Percentiles rank a stretch among this genome's conserved stretches.
These are phyloP conservation scores for Blastomyces gilchristii DNA, from an alignment of 2,329 filamentous ascomycete genomes.

Conservation along the genomic window DNA sequence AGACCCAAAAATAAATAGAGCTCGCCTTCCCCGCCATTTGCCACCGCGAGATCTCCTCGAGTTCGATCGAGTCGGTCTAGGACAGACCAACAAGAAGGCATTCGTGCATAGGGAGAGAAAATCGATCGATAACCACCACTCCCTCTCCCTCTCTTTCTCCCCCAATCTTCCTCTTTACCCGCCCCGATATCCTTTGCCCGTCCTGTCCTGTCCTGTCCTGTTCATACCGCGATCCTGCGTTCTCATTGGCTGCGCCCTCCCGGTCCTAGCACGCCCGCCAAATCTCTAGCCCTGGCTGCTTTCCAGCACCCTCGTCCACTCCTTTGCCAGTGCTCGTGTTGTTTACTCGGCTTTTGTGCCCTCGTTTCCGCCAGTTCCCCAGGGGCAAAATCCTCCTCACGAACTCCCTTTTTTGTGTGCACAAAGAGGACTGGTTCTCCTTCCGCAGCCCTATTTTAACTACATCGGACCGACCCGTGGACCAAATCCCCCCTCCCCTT, in stretches of 20 bases:
- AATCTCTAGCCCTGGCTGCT: conserved; percentile 1
- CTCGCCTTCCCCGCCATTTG: conserved; percentile 4
- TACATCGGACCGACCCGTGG: neutral
- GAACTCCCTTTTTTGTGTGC: neutral
- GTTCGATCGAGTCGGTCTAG: neutral
- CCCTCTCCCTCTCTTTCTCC: neutral
- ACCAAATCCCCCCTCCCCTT: neutral
- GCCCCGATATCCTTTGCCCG: neutral
- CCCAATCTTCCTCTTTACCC: neutral
- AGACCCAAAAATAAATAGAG: conserved; percentile 1
- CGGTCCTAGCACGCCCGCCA: conserved; percentile 2
- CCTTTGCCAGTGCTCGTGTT: conserved; percentile 4
- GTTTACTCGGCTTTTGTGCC: neutral
- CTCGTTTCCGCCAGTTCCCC: neutral
- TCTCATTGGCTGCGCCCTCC: conserved; percentile 4
- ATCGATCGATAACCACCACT: neutral
- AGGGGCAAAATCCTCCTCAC: neutral
- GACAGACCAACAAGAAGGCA: neutral
- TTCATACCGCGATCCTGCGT: neutral
- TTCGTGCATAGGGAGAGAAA: neutral
- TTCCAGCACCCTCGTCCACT: conserved; percentile 4
- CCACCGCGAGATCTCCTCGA: neutral
- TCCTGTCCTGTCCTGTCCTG: neutral
- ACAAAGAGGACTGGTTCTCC: neutral
- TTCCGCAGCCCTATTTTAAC: neutral